Percentiles rank a stretch among this genome's conserved stretches.
phyloP scores from a whole-genome alignment of 352 stramenopile genomes.

The Stramenopiles sp. region DNA sequence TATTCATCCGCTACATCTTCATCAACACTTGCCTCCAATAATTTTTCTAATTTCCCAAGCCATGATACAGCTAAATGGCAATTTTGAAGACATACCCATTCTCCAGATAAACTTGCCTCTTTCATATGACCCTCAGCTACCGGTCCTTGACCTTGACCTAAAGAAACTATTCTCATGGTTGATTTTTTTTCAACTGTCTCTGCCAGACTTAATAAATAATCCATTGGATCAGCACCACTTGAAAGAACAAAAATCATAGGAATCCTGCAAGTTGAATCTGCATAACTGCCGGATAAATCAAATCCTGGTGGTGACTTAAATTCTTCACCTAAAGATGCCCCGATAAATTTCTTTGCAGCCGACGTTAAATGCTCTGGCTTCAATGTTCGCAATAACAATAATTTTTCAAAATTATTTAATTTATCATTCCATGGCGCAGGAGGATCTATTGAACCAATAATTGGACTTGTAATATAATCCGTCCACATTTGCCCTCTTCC shows the following conservation, averaged over 20 bases:
- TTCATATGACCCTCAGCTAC: slow-evolving; percentile 70
- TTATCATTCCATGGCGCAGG: slow-evolving; percentile 28
- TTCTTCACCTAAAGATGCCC: slow-evolving; percentile 37
- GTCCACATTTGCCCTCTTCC: slow-evolving; percentile 40
- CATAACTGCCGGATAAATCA: slow-evolving; percentile 58
- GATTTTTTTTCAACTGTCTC: slow-evolving; percentile 64
- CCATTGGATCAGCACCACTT: slow-evolving; percentile 71
- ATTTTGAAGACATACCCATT: slow-evolving; percentile 85
- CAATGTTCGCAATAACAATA: slow-evolving; percentile 65
- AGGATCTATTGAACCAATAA: not conserved
- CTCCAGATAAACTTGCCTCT: slow-evolving; percentile 55
- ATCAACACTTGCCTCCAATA: slow-evolving; percentile 46
- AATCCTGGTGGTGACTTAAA: slow-evolving; percentile 75
- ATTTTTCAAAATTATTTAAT: slow-evolving; percentile 57
- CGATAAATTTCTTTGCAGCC: slow-evolving; percentile 54
- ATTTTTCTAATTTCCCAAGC: slow-evolving; percentile 60
- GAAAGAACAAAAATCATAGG: slow-evolving; percentile 79
- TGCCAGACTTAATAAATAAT: slow-evolving; percentile 69
- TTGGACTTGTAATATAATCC: slow-evolving; percentile 20
- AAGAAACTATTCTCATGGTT: slow-evolving; percentile 68
- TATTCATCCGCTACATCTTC: slow-evolving; percentile 59
- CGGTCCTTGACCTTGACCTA: slow-evolving; percentile 73
- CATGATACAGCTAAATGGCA: slow-evolving; percentile 75
- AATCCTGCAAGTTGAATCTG: slow-evolving; percentile 63
- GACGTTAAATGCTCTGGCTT: slow-evolving; percentile 68